Evolutionary conservation across 371 early-diverging fungal genomes (phyloP).

Genomic region (Mitosporidium daphniae): DNA sequence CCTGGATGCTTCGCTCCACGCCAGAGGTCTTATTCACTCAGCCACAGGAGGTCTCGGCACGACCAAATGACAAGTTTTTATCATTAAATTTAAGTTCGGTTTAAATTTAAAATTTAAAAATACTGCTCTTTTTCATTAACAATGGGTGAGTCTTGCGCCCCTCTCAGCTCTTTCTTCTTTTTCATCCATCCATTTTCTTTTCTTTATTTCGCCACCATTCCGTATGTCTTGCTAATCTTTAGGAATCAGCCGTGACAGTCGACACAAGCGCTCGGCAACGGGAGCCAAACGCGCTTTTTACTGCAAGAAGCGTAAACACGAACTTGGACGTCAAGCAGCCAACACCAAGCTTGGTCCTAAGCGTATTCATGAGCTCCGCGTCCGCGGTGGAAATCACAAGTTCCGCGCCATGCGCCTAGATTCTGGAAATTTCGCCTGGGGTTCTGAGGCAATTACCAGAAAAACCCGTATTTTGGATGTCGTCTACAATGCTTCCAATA

Average conservation of each 20-base stretch:
- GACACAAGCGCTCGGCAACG: slow-evolving; percentile 84
- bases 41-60: too few species aligned
- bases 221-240: too few species aligned
- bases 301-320: slow-evolving; percentile 97
- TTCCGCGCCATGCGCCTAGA: slow-evolving; percentile 89
- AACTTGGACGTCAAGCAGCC: slow-evolving; percentile 84
- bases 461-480: slow-evolving; percentile 85
- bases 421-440: slow-evolving; percentile 84
- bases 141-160: too few species aligned
- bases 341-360: slow-evolving; percentile 83
- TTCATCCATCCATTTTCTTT: too few species aligned
- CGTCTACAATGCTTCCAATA: slow-evolving; percentile 96
- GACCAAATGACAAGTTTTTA: too few species aligned
- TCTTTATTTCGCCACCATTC: too few species aligned
- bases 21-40: too few species aligned
- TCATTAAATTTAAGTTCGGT: too few species aligned
- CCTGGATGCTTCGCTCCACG: too few species aligned
- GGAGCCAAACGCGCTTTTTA: slow-evolving; percentile 89
- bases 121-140: too few species aligned
- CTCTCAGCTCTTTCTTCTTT: too few species aligned
- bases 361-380: slow-evolving; percentile 68
- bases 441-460: slow-evolving; percentile 58
- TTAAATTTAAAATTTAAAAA: too few species aligned
- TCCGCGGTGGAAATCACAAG: slow-evolving; percentile 95
- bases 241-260: slow-evolving; percentile 81